Evolutionary conservation across 2,329 filamentous ascomycete genomes (phyloP), one percentile per base, ranked within the genome.

Genomic region (Pestalotiopsis sp.): DNA sequence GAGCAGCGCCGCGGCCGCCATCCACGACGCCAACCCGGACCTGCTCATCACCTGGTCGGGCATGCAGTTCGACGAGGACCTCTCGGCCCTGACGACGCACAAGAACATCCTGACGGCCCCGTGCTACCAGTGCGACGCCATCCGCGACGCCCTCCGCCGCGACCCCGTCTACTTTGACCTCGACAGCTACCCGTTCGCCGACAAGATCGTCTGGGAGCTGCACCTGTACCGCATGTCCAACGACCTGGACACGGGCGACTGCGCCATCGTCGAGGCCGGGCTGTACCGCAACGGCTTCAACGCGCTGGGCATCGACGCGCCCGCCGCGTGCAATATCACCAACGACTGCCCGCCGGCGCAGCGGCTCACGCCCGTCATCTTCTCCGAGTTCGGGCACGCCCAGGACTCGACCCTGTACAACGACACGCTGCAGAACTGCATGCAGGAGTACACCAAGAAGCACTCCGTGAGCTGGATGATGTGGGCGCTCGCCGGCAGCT

Each of bases 281-380:
- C 75, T 86, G 48, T 86, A 85, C 76, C 79, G 81, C 59, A 82
- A 80, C 67, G 84, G 84, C 2, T 85, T 85, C 78, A 84, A 86
- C 69, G 84, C 78, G 60, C 74, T 83, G 69, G 72, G 78, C 76
- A 73, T 84, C 73, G 74, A 78, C 71, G 66, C 78, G 70, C 74
- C 84, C 70, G 2, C 81, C 75, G 78, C 79, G 72, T 75, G 83
- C 79, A 80, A 68, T 2, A 75, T 83, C 66, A 79, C 81, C 30
- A 71, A 74, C 1, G 76, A 77, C 17, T 81, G 81, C 22, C 72
- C 76, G 14, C 67, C 74, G 6, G 74, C 79, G 5, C 74, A 76
- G 57, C 83, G 83, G 48, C 74, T 79, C 35, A 83, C 83, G 66
- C 83, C 83, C 2, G 82, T 84, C 3, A 77, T 84, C n/a, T 72